Percentiles rank a stretch among this genome's conserved stretches.
phyloP scores from a whole-genome alignment of 208 protist species.

The Acanthamoeba castellanii region DNA sequence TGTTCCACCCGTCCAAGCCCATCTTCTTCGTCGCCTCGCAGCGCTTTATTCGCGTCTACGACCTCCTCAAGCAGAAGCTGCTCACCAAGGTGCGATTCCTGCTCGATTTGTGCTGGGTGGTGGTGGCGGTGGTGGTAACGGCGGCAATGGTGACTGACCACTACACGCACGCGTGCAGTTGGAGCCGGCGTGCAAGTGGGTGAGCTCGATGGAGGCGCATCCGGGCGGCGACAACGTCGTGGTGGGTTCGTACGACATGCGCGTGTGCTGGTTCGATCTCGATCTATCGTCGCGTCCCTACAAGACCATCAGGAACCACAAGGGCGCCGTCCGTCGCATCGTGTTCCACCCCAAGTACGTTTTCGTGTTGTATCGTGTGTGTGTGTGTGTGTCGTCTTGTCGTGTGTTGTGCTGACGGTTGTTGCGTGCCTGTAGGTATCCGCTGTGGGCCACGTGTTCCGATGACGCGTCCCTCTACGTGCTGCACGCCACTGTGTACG shows the following conservation, averaged over 20 bases:
- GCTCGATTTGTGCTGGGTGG: slow-evolving; percentile 20
- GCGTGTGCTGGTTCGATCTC: slow-evolving; percentile 97
- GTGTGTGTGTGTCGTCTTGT: background rate
- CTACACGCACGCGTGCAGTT: background rate
- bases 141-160: slow-evolving; percentile 83
- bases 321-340: slow-evolving; percentile 94
- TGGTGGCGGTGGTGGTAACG: slow-evolving; percentile 75
- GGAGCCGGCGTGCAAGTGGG: slow-evolving; percentile 75
- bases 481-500: slow-evolving; percentile 93
- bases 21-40: slow-evolving; percentile 98
- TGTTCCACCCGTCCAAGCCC: slow-evolving; percentile 99
- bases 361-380: background rate
- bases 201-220: slow-evolving; percentile 78
- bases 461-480: slow-evolving; percentile 94
- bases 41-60: slow-evolving; percentile 96
- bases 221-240: slow-evolving; percentile 97
- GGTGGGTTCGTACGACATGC: slow-evolving; percentile 90
- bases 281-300: slow-evolving; percentile 97
- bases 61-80: slow-evolving; percentile 97
- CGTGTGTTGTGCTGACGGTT: background rate
- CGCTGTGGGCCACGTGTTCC: slow-evolving; percentile 97
- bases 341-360: slow-evolving; percentile 88
- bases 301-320: slow-evolving; percentile 95
- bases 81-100: slow-evolving; percentile 95
- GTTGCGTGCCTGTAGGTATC: slow-evolving; percentile 81